phyloP scores from a whole-genome alignment of 2,329 filamentous ascomycete species.

The Aspergillus luchuensis region DNA sequence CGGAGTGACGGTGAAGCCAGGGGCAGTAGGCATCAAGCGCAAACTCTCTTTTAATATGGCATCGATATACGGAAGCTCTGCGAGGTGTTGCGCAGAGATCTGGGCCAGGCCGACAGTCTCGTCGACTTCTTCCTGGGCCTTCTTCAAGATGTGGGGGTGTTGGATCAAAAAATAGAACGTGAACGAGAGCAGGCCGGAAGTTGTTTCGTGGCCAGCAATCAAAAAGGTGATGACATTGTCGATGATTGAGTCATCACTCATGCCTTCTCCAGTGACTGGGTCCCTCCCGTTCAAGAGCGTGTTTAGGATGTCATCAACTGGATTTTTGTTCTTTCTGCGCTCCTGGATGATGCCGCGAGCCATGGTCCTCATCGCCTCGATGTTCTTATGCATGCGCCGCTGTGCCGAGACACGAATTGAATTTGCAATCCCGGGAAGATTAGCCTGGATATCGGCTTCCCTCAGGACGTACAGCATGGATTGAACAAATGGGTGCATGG shows the following conservation, averaged over 20 bases:
- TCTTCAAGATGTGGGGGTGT: conserved; percentile 60
- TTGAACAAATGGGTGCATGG: conserved; percentile 68
- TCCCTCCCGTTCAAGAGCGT: conserved; percentile 70
- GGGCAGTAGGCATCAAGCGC: conserved; percentile 5
- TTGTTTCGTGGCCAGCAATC: conserved; percentile 72
- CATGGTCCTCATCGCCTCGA: conserved; percentile 53
- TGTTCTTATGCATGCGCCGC: conserved; percentile 30
- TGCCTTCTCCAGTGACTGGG: conserved; percentile 63
- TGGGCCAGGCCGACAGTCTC: conserved; percentile 60
- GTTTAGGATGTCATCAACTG: conserved; percentile 67
- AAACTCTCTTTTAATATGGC: conserved; percentile 8
- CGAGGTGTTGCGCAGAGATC: conserved; percentile 62
- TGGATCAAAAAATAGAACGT: conserved; percentile 65
- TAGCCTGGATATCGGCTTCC: conserved; percentile 56
- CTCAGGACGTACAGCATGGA: conserved; percentile 66
- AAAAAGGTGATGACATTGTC: conserved; percentile 74
- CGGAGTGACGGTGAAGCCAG: not conserved
- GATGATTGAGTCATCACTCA: conserved; percentile 64
- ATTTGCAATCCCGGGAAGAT: conserved; percentile 51
- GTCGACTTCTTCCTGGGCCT: conserved; percentile 69
- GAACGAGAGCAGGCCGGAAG: conserved; percentile 67
- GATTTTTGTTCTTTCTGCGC: conserved; percentile 56
- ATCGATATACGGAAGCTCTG: conserved; percentile 65
- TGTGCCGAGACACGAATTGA: conserved; percentile 38
- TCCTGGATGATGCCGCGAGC: conserved; percentile 62